Percentiles rank a stretch among this genome's conserved stretches.
phyloP scores from a whole-genome alignment of 164 flowering plant genomes.

The Dillenia turbinata region DNA sequence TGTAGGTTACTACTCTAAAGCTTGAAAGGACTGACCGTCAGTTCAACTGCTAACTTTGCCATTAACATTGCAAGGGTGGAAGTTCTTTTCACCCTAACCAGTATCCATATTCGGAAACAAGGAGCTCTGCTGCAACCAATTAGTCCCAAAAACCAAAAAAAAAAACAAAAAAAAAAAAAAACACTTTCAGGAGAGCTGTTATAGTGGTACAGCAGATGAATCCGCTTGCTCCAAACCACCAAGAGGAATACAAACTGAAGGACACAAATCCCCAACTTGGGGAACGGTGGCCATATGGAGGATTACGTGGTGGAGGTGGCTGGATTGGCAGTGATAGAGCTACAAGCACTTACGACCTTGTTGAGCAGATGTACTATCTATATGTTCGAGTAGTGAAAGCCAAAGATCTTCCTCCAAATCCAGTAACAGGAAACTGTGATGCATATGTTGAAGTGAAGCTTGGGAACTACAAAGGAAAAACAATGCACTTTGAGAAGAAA shows the following conservation, averaged over 20 bases:
- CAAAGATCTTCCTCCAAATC: constrained; percentile 62
- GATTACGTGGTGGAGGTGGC: constrained; percentile 47
- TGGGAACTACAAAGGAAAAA: constrained; percentile 79
- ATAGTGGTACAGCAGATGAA: constrained; percentile 32
- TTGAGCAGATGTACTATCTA: constrained; percentile 76
- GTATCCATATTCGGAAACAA: too few species aligned
- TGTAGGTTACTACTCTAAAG: too few species aligned
- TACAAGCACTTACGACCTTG: constrained; percentile 83
- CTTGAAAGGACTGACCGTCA: neutral
- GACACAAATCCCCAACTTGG: constrained; percentile 74
- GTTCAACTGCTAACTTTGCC: neutral
- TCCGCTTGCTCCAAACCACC: constrained; percentile 25
- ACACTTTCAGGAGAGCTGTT: constrained; percentile 12
- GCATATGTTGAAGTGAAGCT: constrained; percentile 76
- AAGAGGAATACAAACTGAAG: constrained; percentile 65
- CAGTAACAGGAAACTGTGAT: constrained; percentile 56
- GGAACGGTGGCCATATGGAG: constrained; percentile 70
- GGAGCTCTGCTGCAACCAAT: neutral
- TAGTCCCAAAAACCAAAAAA: constrained; percentile 8
- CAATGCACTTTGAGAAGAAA: constrained; percentile 65
- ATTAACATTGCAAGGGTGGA: too few species aligned
- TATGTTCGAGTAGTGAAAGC: constrained; percentile 81
- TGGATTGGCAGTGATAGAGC: constrained; percentile 60
- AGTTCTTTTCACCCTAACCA: too few species aligned
- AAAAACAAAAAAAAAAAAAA: constrained; percentile 17